Conservation (phyloP, 768 basidiomycete species). For the Lactarius vividus region DNA sequence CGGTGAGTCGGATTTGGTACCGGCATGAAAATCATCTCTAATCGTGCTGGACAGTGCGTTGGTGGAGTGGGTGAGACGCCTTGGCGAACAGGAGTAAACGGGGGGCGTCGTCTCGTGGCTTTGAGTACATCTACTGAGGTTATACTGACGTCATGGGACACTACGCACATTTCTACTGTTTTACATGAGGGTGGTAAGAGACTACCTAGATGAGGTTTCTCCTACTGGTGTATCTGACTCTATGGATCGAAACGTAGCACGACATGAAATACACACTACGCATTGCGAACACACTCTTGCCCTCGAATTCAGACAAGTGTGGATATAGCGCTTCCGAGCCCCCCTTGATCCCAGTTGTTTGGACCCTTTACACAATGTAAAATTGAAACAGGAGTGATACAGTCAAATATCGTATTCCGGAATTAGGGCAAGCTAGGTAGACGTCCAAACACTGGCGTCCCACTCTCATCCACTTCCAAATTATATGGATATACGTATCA, state of each 20-base stretch:
- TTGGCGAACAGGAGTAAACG: constrained; percentile 5
- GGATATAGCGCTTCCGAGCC: neutral
- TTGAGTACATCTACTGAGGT: neutral
- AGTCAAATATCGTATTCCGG: neutral
- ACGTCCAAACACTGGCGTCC: neutral
- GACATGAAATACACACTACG: neutral
- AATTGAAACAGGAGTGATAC: neutral
- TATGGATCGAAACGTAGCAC: neutral
- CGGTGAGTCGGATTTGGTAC: constrained; percentile 46
- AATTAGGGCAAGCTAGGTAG: neutral
- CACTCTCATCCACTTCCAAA: neutral
- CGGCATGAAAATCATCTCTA: neutral
- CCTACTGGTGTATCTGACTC: neutral
- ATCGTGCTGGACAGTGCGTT: constrained; percentile 19
- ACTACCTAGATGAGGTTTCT: neutral
- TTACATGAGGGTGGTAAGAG: neutral
- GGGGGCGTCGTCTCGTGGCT: neutral
- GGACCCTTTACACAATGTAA: neutral
- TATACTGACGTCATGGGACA: constrained; percentile 52
- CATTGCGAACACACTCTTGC: neutral
- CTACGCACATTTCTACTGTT: constrained; percentile 61
- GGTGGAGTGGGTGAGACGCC: constrained; percentile 26
- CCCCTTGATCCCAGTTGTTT: neutral
- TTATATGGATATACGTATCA: neutral
- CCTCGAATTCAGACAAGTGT: neutral